Percentiles rank a stretch among this genome's conserved stretches.
Evolutionary conservation across 257 asterid genomes (phyloP).

Genomic region (Solanum piurae): DNA sequence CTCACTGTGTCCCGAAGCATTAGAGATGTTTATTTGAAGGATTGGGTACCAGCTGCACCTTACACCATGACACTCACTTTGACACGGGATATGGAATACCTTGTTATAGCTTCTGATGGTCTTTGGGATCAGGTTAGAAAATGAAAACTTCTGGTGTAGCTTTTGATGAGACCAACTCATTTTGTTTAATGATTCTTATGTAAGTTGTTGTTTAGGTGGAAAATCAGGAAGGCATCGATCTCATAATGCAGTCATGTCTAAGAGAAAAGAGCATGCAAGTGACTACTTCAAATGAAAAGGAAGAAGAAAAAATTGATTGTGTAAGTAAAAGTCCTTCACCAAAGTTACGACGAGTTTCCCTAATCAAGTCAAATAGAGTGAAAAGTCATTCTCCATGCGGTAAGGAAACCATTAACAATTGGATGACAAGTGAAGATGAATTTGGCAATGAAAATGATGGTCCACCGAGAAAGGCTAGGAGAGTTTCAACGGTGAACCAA

Average conservation of each 20-base stretch:
- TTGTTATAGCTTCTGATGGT: no score
- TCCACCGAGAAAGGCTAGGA: constrained; percentile 46
- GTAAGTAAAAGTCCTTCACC: constrained; percentile 22
- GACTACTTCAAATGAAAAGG: constrained; percentile 6
- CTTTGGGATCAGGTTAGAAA: no score
- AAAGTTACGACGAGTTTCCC: constrained; percentile 10
- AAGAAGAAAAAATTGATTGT: constrained; percentile 6
- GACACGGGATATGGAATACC: no score
- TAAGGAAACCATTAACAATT: constrained; percentile 4
- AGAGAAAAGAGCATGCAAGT: constrained; percentile 9
- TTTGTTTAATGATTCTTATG: background rate
- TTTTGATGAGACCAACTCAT: background rate
- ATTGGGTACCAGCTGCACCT: no score
- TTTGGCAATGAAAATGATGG: constrained; percentile 28
- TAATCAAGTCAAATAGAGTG: background rate
- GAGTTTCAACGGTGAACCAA: constrained; percentile 9
- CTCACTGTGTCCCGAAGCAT: no score
- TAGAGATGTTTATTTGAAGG: no score
- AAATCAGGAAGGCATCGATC: constrained; percentile 61
- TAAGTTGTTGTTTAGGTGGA: constrained; percentile 29
- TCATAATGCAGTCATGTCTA: constrained; percentile 36
- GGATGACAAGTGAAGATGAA: constrained; percentile 22
- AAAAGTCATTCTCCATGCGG: constrained; percentile 6
- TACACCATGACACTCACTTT: no score
- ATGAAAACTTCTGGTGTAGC: no score